Evolutionary conservation across 805 yeast species (phyloP), one percentile per base, ranked within the genome.

Genomic region (Hanseniaspora lachancei): DNA sequence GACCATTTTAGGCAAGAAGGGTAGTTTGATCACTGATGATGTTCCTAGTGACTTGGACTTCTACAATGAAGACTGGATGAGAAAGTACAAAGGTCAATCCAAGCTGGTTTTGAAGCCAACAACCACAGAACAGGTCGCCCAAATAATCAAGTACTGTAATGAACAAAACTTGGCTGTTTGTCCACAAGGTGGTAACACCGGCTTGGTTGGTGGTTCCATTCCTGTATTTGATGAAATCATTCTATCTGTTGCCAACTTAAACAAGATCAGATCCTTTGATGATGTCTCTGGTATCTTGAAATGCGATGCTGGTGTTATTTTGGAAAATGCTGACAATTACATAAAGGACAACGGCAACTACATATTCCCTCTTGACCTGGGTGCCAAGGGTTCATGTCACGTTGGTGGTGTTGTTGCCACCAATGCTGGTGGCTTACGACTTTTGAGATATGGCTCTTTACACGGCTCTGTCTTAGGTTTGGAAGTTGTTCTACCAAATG

Each of bases 111-210:
- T 89, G 60, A 86, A 84, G 68, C 97, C 97, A 39, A 84, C 81
- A 63, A 77, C 85, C 15, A 79, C 87, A 2, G 80, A 83, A 59
- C 89, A 89, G 68, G 82, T 91, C 18, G 75, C 89, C 2, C 65
- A 79, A 62, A 86, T 91, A 59, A 65, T 91, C 65, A 80, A 79
- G 66, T 84, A 88, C 70, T 87, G 96, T 73, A 84, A 85, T 64
- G 86, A 82, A 34, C 70, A 80, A 49, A 78, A 76, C 58, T 69
- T 89, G 32, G 96, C 97, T 0, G 80, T 89, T 49, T 95, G 88
- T 10, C 97, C 97, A 16, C 97, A 91, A 71, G 96, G 97, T 66
- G 97, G 97, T 62, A 89, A 91, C 70, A 91, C 97, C 1, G 96
- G 96, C 29, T 76, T 89, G 47, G 97, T 89, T 43, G 97, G 97